Evolutionary conservation across 192 early-diverging fungal species (phyloP).

Genomic region (Thamnidium elegans): DNA sequence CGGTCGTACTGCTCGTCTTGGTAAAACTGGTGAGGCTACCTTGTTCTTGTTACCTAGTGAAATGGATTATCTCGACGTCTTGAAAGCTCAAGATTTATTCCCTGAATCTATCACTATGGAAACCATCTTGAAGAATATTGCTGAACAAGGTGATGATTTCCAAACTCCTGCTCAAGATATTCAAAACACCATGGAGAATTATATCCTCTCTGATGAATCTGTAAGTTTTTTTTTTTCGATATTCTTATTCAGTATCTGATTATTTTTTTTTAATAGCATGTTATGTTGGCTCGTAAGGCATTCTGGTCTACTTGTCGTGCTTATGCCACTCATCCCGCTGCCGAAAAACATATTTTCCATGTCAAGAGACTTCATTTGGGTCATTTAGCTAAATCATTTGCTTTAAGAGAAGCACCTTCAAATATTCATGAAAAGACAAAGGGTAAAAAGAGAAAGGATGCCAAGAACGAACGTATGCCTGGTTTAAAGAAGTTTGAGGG

Average conservation of each 20-base stretch:
- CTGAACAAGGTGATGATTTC: conserved; percentile 49
- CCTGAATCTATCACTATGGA: conserved; percentile 53
- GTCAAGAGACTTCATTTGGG: conserved; percentile 93
- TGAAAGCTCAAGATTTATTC: conserved; percentile 62
- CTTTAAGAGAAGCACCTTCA: conserved; percentile 88
- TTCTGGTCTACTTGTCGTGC: conserved; percentile 88
- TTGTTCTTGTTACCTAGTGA: conserved; percentile 92
- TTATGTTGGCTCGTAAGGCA: conserved; percentile 71
- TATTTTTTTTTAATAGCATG: conserved; percentile 27
- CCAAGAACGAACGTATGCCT: conserved; percentile 34
- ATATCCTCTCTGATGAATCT: conserved; percentile 57
- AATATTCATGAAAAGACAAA: conserved; percentile 52
- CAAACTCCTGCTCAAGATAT: conserved; percentile 48
- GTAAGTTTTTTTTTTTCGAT: conserved; percentile 43
- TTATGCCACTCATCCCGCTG: conserved; percentile 87
- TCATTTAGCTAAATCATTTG: conserved; percentile 96
- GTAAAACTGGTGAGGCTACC: conserved; percentile 80
- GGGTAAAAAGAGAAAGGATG: conserved; percentile 34
- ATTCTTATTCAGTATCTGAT: conserved; percentile 4
- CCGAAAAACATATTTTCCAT: conserved; percentile 92
- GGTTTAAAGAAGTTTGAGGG: conserved; percentile 22
- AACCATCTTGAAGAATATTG: conserved; percentile 54
- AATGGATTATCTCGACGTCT: conserved; percentile 63
- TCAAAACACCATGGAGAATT: conserved; percentile 66
- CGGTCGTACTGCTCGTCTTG: conserved; percentile 94